These are phyloP conservation scores for Xylariaceae sp. DNA, from an alignment of 2,329 filamentous ascomycete species.

Conservation along the genomic window DNA sequence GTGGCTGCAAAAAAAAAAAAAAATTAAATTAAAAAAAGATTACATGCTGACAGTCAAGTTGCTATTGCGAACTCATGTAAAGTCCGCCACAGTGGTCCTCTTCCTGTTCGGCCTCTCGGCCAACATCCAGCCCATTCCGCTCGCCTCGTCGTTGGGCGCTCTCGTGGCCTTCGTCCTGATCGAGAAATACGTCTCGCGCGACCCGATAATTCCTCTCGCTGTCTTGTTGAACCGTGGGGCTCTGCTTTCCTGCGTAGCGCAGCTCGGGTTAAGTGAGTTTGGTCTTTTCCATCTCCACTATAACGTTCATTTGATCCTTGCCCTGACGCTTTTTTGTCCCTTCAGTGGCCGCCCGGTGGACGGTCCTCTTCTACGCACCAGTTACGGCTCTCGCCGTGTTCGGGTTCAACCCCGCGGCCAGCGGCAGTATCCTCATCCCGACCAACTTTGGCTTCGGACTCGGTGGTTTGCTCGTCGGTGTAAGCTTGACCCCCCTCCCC, in stretches of 20 bases:
- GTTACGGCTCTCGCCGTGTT: slow-evolving; percentile 74
- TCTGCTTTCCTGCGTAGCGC: slow-evolving; percentile 66
- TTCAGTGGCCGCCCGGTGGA: slow-evolving; percentile 68
- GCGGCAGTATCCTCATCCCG: slow-evolving; percentile 72
- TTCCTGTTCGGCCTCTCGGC: slow-evolving; percentile 68
- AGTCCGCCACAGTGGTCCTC: slow-evolving; percentile 61
- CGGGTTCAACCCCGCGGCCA: slow-evolving; percentile 61
- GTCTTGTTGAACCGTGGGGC: slow-evolving; percentile 66
- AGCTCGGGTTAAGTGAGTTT: slow-evolving; percentile 57
- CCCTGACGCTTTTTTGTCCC: too few relatives aligned
- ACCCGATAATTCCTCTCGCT: slow-evolving; percentile 70
- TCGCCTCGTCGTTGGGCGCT: slow-evolving; percentile 51
- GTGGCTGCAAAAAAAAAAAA: too few relatives aligned
- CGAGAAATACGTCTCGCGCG: slow-evolving; percentile 57
- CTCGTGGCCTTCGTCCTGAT: slow-evolving; percentile 53
- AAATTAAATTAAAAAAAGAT: too few relatives aligned
- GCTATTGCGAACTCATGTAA: neutral
- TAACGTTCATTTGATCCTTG: too few relatives aligned
- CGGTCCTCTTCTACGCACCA: slow-evolving; percentile 73
- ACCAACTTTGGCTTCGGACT: slow-evolving; percentile 75
- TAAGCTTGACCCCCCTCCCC: slow-evolving; percentile 16
- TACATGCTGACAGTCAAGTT: too few relatives aligned
- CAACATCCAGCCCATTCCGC: slow-evolving; percentile 52
- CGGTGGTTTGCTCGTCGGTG: slow-evolving; percentile 66
- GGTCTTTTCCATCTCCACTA: neutral